These are phyloP conservation scores for Lachnellula subtilissima DNA, from an alignment of 2,329 filamentous ascomycete genomes.

Conservation along the genomic window DNA sequence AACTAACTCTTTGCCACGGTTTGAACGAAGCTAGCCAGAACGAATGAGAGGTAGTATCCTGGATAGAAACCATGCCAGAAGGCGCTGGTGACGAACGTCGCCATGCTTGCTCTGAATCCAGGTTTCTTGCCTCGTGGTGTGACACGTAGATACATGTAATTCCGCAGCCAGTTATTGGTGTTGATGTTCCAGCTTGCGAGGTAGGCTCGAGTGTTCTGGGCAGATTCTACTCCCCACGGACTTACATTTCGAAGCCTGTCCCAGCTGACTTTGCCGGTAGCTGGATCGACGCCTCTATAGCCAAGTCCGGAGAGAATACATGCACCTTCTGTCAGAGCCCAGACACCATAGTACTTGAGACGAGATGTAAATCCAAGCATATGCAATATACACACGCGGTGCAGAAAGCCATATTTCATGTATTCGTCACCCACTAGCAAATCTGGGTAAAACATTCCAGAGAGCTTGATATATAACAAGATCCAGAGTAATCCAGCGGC, in stretches of 20 bases:
- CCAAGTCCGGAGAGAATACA: constrained; percentile 92
- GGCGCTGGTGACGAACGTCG: constrained; percentile 89
- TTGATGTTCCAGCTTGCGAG: constrained; percentile 97
- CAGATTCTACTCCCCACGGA: constrained; percentile 77
- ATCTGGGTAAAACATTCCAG: constrained; percentile 58
- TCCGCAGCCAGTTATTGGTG: constrained; percentile 92
- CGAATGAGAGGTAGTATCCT: constrained; percentile 88
- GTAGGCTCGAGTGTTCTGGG: constrained; percentile 90
- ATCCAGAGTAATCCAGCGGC: constrained; percentile 74
- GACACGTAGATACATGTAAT: constrained; percentile 92
- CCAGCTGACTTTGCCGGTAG: constrained; percentile 82
- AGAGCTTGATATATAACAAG: constrained; percentile 68
- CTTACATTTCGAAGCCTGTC: constrained; percentile 86
- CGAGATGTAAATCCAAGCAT: constrained; percentile 78
- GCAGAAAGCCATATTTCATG: constrained; percentile 61
- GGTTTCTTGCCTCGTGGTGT: constrained; percentile 95
- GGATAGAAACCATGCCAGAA: constrained; percentile 99
- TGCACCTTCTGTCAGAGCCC: constrained; percentile 86
- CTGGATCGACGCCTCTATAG: constrained; percentile 86
- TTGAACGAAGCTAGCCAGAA: constrained; percentile 86
- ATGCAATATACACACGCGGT: constrained; percentile 73
- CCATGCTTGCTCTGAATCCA: constrained; percentile 88
- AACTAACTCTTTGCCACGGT: constrained; percentile 86
- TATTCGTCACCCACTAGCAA: constrained; percentile 63
- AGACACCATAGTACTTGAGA: constrained; percentile 95